Evolutionary conservation across 1,139 yeast species (phyloP).

Genomic region (Candida sojae): DNA sequence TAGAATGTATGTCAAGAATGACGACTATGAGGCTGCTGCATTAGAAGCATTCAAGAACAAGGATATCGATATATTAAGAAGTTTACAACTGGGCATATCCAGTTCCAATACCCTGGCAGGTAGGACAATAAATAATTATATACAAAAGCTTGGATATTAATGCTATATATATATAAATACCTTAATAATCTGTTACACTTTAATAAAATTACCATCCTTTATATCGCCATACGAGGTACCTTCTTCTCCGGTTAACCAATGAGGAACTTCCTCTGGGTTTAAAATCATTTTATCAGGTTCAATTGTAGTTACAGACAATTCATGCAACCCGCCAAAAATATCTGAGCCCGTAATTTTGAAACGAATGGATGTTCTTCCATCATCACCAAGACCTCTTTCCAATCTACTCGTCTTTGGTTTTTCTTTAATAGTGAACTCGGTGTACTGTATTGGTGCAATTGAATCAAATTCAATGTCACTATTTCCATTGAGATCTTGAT

Average conservation of each 20-base stretch:
- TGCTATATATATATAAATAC: slow-evolving; percentile 10
- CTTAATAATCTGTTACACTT: neutral
- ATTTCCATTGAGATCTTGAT: slow-evolving; percentile 12
- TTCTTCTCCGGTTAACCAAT: slow-evolving; percentile 82
- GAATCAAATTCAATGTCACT: slow-evolving; percentile 42
- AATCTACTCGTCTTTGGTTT: slow-evolving; percentile 14
- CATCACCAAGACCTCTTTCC: slow-evolving; percentile 9
- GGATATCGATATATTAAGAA: slow-evolving; percentile 37
- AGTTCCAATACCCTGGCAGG: slow-evolving; percentile 21
- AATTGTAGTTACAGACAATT: slow-evolving; percentile 49
- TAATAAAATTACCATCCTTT: slow-evolving; percentile 40
- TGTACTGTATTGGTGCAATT: slow-evolving; percentile 55
- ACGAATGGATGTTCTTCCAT: slow-evolving; percentile 31
- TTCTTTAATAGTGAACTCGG: slow-evolving; percentile 44
- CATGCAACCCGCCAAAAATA: slow-evolving; percentile 78
- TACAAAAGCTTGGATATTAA: slow-evolving; percentile 33
- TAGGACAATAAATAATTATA: slow-evolving; percentile 25
- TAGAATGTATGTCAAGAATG: slow-evolving; percentile 52
- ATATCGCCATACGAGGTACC: slow-evolving; percentile 52
- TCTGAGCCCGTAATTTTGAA: slow-evolving; percentile 68
- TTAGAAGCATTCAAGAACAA: slow-evolving; percentile 59
- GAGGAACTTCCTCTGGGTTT: slow-evolving; percentile 60
- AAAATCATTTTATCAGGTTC: slow-evolving; percentile 39
- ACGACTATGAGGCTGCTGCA: slow-evolving; percentile 58
- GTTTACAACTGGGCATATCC: slow-evolving; percentile 8